Evolutionary conservation across 768 basidiomycete species (phyloP), one percentile per base, ranked within the genome.

Genomic region (Suillus lakei): DNA sequence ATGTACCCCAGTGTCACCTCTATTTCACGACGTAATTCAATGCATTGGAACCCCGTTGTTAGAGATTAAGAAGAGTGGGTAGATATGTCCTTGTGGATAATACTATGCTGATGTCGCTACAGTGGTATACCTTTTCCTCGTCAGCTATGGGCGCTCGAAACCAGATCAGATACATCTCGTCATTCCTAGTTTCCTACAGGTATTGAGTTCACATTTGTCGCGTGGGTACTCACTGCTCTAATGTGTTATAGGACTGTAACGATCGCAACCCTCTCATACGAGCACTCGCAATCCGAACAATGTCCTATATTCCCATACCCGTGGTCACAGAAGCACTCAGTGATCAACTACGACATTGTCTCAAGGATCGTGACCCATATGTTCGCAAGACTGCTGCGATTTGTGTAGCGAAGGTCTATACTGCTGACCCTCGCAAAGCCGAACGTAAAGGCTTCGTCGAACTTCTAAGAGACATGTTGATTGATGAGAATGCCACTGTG

Each of bases 361-460:
- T 99, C 50, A 93, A 95, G 72, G 98, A 99, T 76, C 85, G 89
- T 18, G 97, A 99, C 77, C 96, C 98, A 23, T 99, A 99, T 77
- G 98, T 99, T 18, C 91, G 98, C 66, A 99, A 99, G 82, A 99
- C 98, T 5, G 96, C 97, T 23, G 96, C 97, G 1, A 96, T 99
- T 32, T 98, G 95, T 71, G 98, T 99, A 16, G 96, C 95, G 18
- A 99, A 99, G 77, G 82, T 99, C 23, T 99, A 97, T 73, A 84
- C 89, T 18, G 92, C 93, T 36, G 97, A 98, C 74, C 89, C 91
- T 34, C 84, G 91, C 66, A 87, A 90, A 71, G 92, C 95, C 28
- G 96, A 98, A 78, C 90, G 88, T 70, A 90, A 90, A 60, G 94
- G 93, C 6, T 99, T 98, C 73, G 93, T 99, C 36, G 91, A 92